A percentile compares a stretch with the other conserved stretches of the same genome.
These are phyloP conservation scores for Triadica sebifera DNA, from an alignment of 345 rosid genomes.

Conservation along the genomic window DNA sequence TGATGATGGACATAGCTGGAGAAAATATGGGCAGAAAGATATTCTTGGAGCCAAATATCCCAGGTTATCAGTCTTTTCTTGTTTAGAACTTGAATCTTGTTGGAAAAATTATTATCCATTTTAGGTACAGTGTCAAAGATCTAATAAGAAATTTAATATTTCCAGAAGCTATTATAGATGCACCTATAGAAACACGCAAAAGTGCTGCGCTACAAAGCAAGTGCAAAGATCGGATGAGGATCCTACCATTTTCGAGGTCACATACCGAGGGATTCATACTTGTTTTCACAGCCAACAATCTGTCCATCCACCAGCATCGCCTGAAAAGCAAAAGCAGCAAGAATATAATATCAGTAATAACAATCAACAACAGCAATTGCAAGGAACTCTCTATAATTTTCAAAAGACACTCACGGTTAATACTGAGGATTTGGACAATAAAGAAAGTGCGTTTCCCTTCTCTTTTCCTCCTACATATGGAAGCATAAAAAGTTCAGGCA, in stretches of 20 bases:
- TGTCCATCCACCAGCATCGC: constrained; percentile 40
- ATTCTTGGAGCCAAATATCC: constrained; percentile 36
- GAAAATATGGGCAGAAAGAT: constrained; percentile 40
- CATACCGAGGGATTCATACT: constrained; percentile 72
- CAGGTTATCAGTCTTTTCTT: constrained; percentile 10
- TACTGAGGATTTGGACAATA: constrained; percentile 40
- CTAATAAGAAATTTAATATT: background rate
- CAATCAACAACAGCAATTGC: constrained; percentile 32
- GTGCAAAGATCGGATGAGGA: constrained; percentile 77
- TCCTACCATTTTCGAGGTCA: constrained; percentile 53
- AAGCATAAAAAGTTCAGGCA: constrained; percentile 19
- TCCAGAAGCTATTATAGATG: constrained; percentile 89
- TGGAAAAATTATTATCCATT: no score
- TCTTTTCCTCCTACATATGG: constrained; percentile 58
- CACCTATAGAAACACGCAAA: constrained; percentile 60
- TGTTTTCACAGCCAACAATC: constrained; percentile 42
- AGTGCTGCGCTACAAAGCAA: constrained; percentile 84
- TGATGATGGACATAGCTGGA: constrained; percentile 36
- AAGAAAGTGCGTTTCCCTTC: constrained; percentile 39
- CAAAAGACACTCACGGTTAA: constrained; percentile 36
- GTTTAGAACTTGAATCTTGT: background rate
- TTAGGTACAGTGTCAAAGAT: no score
- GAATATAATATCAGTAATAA: constrained; percentile 19
- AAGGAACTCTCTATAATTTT: constrained; percentile 35
- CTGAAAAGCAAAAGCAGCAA: constrained; percentile 47